Evolutionary conservation across 1,139 yeast genomes (phyloP), one percentile per base, ranked within the genome.

Genomic region (Yamadazyma trypodendri): DNA sequence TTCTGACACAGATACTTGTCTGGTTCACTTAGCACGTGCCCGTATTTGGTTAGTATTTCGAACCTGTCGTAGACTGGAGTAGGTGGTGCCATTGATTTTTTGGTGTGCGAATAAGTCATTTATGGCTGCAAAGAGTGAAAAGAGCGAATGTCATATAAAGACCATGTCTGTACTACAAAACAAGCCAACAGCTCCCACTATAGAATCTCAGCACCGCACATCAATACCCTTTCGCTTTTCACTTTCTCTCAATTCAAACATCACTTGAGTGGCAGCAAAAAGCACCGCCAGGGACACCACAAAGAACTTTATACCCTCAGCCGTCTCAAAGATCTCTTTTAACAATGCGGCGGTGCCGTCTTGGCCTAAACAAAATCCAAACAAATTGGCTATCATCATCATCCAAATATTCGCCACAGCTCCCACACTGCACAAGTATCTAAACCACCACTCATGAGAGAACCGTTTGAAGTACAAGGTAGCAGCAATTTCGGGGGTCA

Each of bases 341-440:
- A 92, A 62, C 51, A 92, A 71, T 34, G 72, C 69, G 30, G 72
- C 49, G 24, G 90, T 81, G 1, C 98, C 98, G 46, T 88, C 96
- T 31, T 81, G 68, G 5, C 97, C 97, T 30, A 92, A 72, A 52
- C 97, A 92, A 61, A 92, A 94, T 0, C 99, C 99, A 53, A 85
- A 89, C 38, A 94, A 64, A 53, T 94, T 94, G 20, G 97, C 97
- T 49, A 88, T 75, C 92, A 94, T 90, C 98, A 94, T 92, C 84
- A 90, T 77, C 96, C 97, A 90, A 42, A 94, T 84, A 58, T 92
- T 94, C 12, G 74, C 54, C 16, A 89, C 95, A 2, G 92, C 96
- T 1, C 98, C 99, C 6, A 78, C 50, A 0, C 89, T 96, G 62
- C 96, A 86, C 14, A 83, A 53, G 54, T 85, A 85, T 45, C 97